phyloP scores from a whole-genome alignment of 768 basidiomycete genomes.

The Boletus rufocinnamomeus region DNA sequence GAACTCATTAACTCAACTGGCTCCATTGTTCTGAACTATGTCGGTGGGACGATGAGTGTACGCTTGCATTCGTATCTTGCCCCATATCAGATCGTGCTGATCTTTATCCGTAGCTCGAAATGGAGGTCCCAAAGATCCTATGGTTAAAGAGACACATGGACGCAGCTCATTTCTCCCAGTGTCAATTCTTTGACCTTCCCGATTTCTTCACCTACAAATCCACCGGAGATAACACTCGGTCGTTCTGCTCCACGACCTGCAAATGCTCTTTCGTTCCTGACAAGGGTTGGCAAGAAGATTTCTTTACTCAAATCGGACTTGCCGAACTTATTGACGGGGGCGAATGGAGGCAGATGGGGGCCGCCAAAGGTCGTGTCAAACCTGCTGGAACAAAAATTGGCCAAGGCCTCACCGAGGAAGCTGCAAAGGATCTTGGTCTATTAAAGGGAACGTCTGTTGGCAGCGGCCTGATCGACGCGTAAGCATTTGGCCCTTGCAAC shows the following conservation, averaged over 20 bases:
- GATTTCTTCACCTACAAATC: slow-evolving; percentile 95
- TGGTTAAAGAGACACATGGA: slow-evolving; percentile 95
- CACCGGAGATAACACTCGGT: slow-evolving; percentile 70
- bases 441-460: slow-evolving; percentile 88
- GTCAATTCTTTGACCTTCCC: slow-evolving; percentile 91
- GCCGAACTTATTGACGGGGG: slow-evolving; percentile 64
- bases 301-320: slow-evolving; percentile 86
- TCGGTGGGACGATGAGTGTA: slow-evolving; percentile 95
- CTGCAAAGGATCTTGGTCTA: slow-evolving; percentile 86
- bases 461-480: slow-evolving; percentile 95
- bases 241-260: slow-evolving; percentile 92
- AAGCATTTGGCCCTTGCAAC: slow-evolving; percentile 27
- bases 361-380: slow-evolving; percentile 60
- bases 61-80: slow-evolving; percentile 21
- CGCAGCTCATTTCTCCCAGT: slow-evolving; percentile 62
- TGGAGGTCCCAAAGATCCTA: slow-evolving; percentile 97
- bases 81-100: slow-evolving; percentile 7
- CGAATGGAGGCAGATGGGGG: slow-evolving; percentile 72
- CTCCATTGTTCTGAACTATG: slow-evolving; percentile 87
- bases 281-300: slow-evolving; percentile 86
- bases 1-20: slow-evolving; percentile 84
- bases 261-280: slow-evolving; percentile 92
- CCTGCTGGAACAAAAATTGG: slow-evolving; percentile 88
- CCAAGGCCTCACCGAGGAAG: slow-evolving; percentile 69
- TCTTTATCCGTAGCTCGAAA: slow-evolving; percentile 68